These are phyloP conservation scores for Curvularia spicifera DNA, from an alignment of 2,329 filamentous ascomycete genomes.

Conservation along the genomic window DNA sequence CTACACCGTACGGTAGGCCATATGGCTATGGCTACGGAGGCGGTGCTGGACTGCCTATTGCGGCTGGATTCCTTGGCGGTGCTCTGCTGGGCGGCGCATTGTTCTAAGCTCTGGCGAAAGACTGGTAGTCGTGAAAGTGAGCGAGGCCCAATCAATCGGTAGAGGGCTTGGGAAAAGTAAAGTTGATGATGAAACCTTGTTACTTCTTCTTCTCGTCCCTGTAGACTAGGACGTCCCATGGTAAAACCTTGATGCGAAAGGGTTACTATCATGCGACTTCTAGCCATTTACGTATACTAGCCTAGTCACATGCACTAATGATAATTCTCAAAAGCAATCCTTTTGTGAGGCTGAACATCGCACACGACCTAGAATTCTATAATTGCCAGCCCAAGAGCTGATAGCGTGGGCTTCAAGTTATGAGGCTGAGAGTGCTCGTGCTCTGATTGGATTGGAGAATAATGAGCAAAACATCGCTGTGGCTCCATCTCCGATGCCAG, in stretches of 20 bases:
- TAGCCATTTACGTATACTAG: not conserved
- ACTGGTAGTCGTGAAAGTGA: not conserved
- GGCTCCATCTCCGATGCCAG: not conserved
- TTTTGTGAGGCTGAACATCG: not conserved
- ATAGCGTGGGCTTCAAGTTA: not conserved
- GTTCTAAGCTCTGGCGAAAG: constrained; percentile 20
- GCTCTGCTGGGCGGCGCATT: constrained; percentile 42
- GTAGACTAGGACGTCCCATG: not conserved
- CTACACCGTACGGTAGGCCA: constrained; percentile 54
- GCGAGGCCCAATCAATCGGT: not conserved
- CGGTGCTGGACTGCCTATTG: constrained; percentile 45
- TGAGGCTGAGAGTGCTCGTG: not conserved
- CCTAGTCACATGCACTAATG: not conserved
- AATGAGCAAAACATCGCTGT: not conserved
- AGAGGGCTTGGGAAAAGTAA: not conserved
- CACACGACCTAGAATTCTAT: not conserved
- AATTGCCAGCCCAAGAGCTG: not conserved
- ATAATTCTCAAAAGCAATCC: not conserved
- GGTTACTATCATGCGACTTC: not conserved
- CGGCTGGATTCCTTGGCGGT: constrained; percentile 45
- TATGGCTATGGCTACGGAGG: constrained; percentile 50
- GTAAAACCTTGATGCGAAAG: not conserved
- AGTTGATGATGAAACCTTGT: not conserved
- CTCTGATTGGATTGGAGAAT: not conserved
- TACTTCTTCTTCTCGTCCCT: not conserved